Percentiles rank a stretch among this genome's conserved stretches.
Conservation (phyloP, 1,284 basidiomycete species). For the Heterobasidion occidentale region DNA sequence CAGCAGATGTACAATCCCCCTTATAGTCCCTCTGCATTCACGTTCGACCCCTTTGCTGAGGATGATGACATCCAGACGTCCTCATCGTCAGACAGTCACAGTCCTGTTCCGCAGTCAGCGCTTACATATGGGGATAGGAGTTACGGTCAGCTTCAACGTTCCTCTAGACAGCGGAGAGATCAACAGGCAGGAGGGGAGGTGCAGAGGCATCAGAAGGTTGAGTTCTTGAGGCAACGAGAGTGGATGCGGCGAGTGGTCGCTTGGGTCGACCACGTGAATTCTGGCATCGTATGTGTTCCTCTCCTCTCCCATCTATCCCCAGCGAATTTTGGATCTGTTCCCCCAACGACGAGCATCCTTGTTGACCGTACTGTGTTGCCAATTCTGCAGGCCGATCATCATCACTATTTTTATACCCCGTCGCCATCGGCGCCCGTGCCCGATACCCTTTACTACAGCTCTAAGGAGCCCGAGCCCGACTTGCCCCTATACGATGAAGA, state of each 20-base stretch:
- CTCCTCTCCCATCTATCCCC: not conserved
- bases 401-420: no score
- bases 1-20: not conserved
- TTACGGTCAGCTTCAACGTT: no score
- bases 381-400: no score
- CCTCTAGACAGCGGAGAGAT: no score
- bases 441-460: no score
- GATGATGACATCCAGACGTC: constrained; percentile 3
- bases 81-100: constrained; percentile 3
- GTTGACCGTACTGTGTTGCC: not conserved
- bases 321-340: no score
- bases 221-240: constrained; percentile 24
- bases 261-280: constrained; percentile 17
- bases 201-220: constrained; percentile 21
- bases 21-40: constrained; percentile 7
- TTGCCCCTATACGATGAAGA: constrained; percentile 5
- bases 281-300: constrained; percentile 8
- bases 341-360: not conserved
- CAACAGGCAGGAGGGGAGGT: constrained; percentile 5
- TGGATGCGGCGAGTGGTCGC: constrained; percentile 23
- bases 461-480: no score
- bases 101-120: not conserved
- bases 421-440: no score
- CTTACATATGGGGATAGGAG: not conserved
- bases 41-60: constrained; percentile 13